Conservation (phyloP, 768 basidiomycete species). For the Tulasnella sp. region DNA sequence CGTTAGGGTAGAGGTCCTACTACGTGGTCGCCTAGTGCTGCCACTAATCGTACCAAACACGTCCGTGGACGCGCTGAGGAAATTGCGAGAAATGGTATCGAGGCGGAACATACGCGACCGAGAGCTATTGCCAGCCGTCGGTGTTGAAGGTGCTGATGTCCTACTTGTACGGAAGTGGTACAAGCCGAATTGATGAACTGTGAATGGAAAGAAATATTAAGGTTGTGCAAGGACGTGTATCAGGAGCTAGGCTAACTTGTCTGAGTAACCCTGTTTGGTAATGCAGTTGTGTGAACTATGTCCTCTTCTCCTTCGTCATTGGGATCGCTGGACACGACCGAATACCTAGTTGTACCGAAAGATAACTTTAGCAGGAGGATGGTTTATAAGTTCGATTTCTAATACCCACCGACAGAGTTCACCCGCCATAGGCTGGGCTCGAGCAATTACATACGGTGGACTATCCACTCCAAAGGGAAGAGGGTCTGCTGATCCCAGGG, state of each 20-base stretch:
- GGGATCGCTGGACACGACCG: conserved; percentile 59
- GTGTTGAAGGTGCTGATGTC: conserved; percentile 71
- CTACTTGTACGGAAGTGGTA: conserved; percentile 76
- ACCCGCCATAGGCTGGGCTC: conserved; percentile 72
- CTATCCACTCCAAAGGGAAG: conserved; percentile 58
- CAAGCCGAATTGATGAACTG: conserved; percentile 79
- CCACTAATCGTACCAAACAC: conserved; percentile 51
- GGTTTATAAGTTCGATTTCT: background rate
- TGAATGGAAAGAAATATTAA: conserved; percentile 8
- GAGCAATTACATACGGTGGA: conserved; percentile 66
- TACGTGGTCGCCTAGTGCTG: conserved; percentile 51
- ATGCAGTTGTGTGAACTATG: conserved; percentile 60
- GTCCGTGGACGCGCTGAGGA: conserved; percentile 66
- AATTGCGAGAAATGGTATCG: conserved; percentile 78
- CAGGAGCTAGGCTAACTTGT: conserved; percentile 47
- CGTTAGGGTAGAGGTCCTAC: conserved; percentile 54
- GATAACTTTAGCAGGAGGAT: background rate
- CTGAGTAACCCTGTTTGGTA: conserved; percentile 63
- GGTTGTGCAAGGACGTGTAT: background rate
- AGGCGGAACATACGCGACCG: conserved; percentile 76
- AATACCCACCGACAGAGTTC: conserved; percentile 46
- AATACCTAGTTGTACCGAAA: conserved; percentile 29
- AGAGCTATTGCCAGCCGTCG: conserved; percentile 45
- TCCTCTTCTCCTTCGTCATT: conserved; percentile 67
- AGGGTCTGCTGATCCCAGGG: conserved; percentile 56